These are phyloP conservation scores for Alternaria tenuissima DNA, from an alignment of 2,329 filamentous ascomycete genomes.

Conservation along the genomic window DNA sequence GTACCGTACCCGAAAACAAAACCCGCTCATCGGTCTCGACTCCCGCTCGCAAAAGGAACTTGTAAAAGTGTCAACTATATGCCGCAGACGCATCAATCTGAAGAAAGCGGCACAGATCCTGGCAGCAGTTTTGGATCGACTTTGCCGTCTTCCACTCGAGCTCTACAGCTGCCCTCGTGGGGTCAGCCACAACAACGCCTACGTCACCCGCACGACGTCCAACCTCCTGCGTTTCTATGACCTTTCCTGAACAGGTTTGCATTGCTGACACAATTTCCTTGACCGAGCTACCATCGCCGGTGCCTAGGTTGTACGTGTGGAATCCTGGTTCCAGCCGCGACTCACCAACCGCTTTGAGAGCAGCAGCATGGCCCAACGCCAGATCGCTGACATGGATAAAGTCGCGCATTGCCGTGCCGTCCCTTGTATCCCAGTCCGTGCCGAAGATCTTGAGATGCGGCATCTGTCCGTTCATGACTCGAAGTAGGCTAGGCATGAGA, in stretches of 20 bases:
- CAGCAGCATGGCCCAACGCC: constrained; percentile 67
- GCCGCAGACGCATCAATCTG: not conserved
- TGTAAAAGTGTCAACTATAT: not conserved
- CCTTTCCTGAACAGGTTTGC: constrained; percentile 34
- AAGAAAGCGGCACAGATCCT: constrained; percentile 6
- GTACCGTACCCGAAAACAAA: not conserved
- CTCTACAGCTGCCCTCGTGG: constrained; percentile 33
- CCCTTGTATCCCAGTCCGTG: constrained; percentile 67
- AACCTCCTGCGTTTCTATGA: constrained; percentile 31
- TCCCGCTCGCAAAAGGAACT: not conserved
- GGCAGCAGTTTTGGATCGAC: constrained; percentile 2
- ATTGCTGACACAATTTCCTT: constrained; percentile 44
- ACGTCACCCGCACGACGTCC: constrained; percentile 44
- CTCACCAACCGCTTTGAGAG: constrained; percentile 48
- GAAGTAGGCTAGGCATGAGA: constrained; percentile 67
- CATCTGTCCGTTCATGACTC: constrained; percentile 63
- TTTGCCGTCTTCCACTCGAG: constrained; percentile 36
- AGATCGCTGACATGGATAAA: constrained; percentile 72
- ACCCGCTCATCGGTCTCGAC: not conserved
- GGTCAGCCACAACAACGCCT: constrained; percentile 38
- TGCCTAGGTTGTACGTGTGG: constrained; percentile 47
- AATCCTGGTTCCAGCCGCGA: constrained; percentile 29
- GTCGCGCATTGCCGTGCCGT: constrained; percentile 70
- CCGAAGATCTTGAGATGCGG: constrained; percentile 65
- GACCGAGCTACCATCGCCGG: constrained; percentile 44